Percentiles rank a stretch among this genome's conserved stretches.
These are phyloP conservation scores for Dimocarpus longan DNA, from an alignment of 345 rosid species.

Conservation along the genomic window DNA sequence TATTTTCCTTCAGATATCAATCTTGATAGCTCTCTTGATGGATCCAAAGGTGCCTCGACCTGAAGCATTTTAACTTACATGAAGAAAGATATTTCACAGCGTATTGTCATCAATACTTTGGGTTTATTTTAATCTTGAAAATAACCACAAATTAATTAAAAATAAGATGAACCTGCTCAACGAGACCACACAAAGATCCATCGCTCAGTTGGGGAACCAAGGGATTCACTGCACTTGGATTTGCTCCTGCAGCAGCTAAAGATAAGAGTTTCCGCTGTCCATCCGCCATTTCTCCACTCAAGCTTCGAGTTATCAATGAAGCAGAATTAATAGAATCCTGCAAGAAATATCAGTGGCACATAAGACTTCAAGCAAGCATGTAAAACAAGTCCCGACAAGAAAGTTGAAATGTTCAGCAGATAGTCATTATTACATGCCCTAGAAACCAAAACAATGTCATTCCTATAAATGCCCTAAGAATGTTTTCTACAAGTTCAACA, in stretches of 20 bases:
- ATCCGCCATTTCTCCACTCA: constrained; percentile 82
- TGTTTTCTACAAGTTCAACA: not conserved
- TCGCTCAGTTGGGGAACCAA: constrained; percentile 57
- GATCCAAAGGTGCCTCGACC: constrained; percentile 78
- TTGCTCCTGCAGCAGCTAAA: constrained; percentile 71
- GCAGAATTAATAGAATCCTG: constrained; percentile 84
- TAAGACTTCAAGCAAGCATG: not conserved
- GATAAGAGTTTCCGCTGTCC: constrained; percentile 70
- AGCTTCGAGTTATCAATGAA: constrained; percentile 61
- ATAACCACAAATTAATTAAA: constrained; percentile 2
- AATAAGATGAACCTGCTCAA: constrained; percentile 55
- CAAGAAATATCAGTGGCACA: constrained; percentile 12
- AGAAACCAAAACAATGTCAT: too few species aligned
- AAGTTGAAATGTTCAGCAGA: not conserved
- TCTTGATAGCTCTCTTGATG: constrained; percentile 66
- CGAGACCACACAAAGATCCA: constrained; percentile 65
- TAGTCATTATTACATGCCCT: too few species aligned
- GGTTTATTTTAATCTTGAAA: constrained; percentile 2
- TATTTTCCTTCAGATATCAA: constrained; percentile 69
- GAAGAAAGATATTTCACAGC: not conserved
- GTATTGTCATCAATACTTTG: not conserved
- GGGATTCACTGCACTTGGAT: constrained; percentile 51
- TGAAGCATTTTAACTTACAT: constrained; percentile 18
- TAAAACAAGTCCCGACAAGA: not conserved
- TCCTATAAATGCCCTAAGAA: too few species aligned